These are phyloP conservation scores for Pseudogymnoascus sp. DNA, from an alignment of 2,329 filamentous ascomycete species.

Conservation along the genomic window DNA sequence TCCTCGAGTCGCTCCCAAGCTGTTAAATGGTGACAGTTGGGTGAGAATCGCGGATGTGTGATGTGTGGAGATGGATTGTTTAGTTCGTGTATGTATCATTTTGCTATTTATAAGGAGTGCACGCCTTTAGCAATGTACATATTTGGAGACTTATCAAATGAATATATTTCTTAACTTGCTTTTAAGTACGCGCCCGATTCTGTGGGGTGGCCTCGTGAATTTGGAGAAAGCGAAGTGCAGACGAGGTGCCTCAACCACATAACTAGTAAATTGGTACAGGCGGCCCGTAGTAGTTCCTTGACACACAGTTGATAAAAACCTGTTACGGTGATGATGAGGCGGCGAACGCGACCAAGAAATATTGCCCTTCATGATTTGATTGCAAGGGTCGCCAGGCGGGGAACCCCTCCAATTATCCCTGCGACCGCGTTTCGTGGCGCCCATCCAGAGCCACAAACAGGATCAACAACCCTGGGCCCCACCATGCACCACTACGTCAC, in stretches of 20 bases:
- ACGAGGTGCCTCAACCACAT: neutral
- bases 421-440: neutral
- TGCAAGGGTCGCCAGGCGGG: neutral
- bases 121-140: conserved; percentile 6
- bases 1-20: conserved; percentile 10
- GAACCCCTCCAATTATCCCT: conserved; percentile 3
- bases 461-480: neutral
- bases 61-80: neutral
- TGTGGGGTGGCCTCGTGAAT: neutral
- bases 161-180: neutral
- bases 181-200: neutral
- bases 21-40: conserved; percentile 11
- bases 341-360: neutral
- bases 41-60: neutral
- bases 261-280: neutral
- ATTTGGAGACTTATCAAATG: neutral
- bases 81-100: conserved; percentile 2
- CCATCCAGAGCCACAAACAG: neutral
- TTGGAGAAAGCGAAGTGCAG: neutral
- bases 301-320: neutral
- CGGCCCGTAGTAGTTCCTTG: neutral
- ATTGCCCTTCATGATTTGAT: neutral
- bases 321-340: neutral
- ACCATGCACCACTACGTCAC: conserved; percentile 3
- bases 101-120: neutral